These are phyloP conservation scores for Coniella vitis DNA, from an alignment of 2,329 filamentous ascomycete genomes.

Conservation along the genomic window DNA sequence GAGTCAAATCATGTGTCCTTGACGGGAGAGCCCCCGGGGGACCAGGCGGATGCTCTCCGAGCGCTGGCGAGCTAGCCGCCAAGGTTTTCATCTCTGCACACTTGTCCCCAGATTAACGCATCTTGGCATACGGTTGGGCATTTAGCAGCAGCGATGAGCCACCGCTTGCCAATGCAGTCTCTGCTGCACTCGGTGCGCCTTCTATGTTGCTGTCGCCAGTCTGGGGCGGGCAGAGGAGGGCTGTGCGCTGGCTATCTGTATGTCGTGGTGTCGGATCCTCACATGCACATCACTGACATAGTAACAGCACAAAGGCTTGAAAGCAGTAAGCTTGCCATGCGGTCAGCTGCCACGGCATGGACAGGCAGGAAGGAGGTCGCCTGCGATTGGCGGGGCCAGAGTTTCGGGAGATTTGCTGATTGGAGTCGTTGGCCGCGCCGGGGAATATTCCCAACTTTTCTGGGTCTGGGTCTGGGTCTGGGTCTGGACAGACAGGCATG, in stretches of 20 bases:
- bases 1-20: no score
- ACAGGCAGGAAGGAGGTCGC: no score
- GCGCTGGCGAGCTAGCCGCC: no score
- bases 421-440: constrained; percentile 12
- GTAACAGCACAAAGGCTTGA: background rate
- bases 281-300: background rate
- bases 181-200: background rate
- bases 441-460: constrained; percentile 11
- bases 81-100: no score
- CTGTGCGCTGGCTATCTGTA: no score
- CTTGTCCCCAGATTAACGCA: no score
- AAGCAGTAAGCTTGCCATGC: constrained; percentile 1
- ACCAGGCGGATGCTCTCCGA: no score
- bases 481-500: constrained; percentile 12
- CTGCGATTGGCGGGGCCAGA: constrained; percentile 15
- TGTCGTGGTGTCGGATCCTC: background rate
- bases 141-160: no score
- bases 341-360: constrained; percentile 2
- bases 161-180: no score
- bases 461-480: constrained; percentile 5
- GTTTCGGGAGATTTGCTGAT: constrained; percentile 14
- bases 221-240: no score
- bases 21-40: no score
- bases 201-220: background rate
- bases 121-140: no score